These are phyloP conservation scores for Aquilaria malaccensis DNA, from an alignment of 345 rosid species.

Conservation along the genomic window DNA sequence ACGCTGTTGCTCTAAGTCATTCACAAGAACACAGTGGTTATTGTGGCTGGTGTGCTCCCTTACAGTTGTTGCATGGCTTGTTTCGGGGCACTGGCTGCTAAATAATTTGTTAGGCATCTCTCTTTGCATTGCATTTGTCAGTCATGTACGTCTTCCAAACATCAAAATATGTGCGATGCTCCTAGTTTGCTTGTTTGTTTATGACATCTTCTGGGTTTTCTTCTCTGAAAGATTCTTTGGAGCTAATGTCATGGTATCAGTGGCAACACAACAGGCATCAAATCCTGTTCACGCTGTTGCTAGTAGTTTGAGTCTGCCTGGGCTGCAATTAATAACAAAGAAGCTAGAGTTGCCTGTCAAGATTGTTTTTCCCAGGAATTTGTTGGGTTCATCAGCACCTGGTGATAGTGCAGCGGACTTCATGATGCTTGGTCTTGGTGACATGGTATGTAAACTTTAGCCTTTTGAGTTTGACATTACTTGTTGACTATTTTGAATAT, in stretches of 20 bases:
- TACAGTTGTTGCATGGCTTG: conserved; percentile 80
- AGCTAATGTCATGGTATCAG: conserved; percentile 98
- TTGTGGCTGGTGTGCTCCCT: conserved; percentile 40
- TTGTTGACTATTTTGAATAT: background rate
- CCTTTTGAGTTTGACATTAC: conserved; percentile 2
- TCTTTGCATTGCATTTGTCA: conserved; percentile 87
- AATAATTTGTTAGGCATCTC: conserved; percentile 94
- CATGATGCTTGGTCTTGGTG: conserved; percentile 99
- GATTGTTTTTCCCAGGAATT: conserved; percentile 78
- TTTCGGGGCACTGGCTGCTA: conserved; percentile 93
- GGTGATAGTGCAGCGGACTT: conserved; percentile 63
- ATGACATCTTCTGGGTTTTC: conserved; percentile 99
- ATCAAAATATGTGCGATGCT: conserved; percentile 91
- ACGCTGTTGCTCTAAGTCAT: conserved; percentile 78
- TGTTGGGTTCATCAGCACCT: conserved; percentile 61
- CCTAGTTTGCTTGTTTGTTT: conserved; percentile 74
- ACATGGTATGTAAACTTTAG: conserved; percentile 60
- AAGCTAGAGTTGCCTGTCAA: conserved; percentile 93
- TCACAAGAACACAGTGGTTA: conserved; percentile 66
- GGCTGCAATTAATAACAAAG: conserved; percentile 85
- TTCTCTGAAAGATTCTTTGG: conserved; percentile 97
- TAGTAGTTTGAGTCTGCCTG: conserved; percentile 90
- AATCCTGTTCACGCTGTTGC: conserved; percentile 97
- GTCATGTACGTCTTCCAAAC: conserved; percentile 95
- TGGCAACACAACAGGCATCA: conserved; percentile 92